Evolutionary conservation across 305 asterid species (phyloP), one percentile per base, ranked within the genome.

Genomic region (Solanum aculeatissimum): DNA sequence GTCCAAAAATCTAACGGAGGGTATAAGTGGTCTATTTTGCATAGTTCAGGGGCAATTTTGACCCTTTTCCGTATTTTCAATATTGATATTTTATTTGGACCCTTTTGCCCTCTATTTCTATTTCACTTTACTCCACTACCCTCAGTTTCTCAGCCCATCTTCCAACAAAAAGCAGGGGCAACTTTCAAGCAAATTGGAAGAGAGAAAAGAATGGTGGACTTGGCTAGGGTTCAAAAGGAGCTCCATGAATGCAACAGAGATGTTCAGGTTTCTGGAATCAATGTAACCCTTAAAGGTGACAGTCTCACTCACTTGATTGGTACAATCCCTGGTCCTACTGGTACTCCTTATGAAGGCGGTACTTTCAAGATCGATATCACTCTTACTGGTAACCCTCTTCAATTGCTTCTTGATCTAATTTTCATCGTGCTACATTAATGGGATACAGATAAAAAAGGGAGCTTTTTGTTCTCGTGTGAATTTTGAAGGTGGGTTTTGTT

Each of bases 331-430:
- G 98, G 99, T 72, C 99, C 99, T 25, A 58, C 68, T 45, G 98
- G 94, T 75, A 95, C 99, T 58, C 98, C 98, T 16, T 97, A 95
- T 27, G 97, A 97, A 90, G 98, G 98, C 35, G 99, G 99, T 43
- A 84, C 89, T 82, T 97, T 95, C 94, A 92, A 92, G 86, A 95
- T 97, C 89, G 98, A 97, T 87, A 97, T 97, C 83, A 88, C 86
- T 87, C 87, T 97, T 71, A 92, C 97, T 23, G 95, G 99, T 96
- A 86, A 25, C 38, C 15, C 54, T 45, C 12, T 27, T 4, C 38
- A 21, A 43, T 72, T 27, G 2, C 4, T 49, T 25, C 19, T 45
- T 75, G 16, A 13, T 9, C 43, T 27, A 2, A 3, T 7, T 72
- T 23, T 0, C 1, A 29, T 66, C 7, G 3, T 32, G 15, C 3